These are phyloP conservation scores for Lepidopterella palustris DNA, from an alignment of 495 filamentous ascomycete species.

Conservation along the genomic window DNA sequence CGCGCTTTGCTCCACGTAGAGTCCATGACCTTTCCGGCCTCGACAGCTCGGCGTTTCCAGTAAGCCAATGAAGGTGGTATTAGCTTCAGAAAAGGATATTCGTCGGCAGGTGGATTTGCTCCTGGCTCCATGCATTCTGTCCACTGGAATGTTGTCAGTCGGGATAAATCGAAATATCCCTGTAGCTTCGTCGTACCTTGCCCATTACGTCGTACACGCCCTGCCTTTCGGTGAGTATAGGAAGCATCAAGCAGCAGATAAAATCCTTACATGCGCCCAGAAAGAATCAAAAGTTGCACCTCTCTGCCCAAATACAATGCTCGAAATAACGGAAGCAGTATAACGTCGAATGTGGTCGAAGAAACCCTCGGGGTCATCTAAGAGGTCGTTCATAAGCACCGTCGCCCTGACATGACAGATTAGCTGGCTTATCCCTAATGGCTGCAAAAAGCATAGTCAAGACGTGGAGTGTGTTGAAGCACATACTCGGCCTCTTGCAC, in stretches of 20 bases:
- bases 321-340: neutral
- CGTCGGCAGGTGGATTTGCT: neutral
- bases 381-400: neutral
- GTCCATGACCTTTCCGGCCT: neutral
- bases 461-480: too few species aligned
- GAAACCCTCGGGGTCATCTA: neutral
- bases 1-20: neutral
- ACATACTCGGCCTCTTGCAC: slow-evolving; percentile 1
- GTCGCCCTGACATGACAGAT: neutral
- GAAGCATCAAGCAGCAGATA: neutral
- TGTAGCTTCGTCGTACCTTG: neutral
- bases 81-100: neutral
- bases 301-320: neutral
- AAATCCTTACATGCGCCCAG: neutral
- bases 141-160: neutral
- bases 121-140: neutral
- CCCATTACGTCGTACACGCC: neutral
- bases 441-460: neutral
- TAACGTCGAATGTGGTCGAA: neutral
- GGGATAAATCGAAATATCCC: neutral
- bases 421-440: neutral
- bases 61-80: neutral
- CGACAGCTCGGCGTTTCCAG: neutral
- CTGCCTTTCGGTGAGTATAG: neutral
- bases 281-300: neutral